Evolutionary conservation across 1,139 yeast genomes (phyloP), one percentile per base, ranked within the genome.

Genomic region (Diutina sp.): DNA sequence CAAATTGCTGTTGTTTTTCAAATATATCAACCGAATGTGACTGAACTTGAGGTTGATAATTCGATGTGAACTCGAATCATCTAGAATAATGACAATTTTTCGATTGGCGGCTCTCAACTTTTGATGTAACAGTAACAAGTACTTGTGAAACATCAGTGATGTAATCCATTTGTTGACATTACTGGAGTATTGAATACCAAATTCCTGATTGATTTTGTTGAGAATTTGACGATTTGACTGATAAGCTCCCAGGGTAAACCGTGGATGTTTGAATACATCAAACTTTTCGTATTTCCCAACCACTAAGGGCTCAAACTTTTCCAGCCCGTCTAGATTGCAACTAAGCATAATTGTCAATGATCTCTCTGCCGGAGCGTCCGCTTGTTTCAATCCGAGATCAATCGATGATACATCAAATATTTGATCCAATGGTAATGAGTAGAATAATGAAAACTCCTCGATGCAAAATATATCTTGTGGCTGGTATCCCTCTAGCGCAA

Each of bases 111-210:
- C 61, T 11, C 70, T 64, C 9, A 76, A 63, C 61, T 85, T 76
- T 62, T 83, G 85, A 61, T 84, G 88, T 64, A 84, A 69, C 7
- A 83, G 73, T 2, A 80, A 71, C 30, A 84, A 66, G 76, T 85
- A 84, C 62, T 83, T 82, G 61, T 83, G 85, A 62, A 84, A 83
- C 68, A 82, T 70, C 46, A 82, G 79, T n/a, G 85, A 79, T 1
- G 88, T 83, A 46, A 84, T 71, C 87, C 87, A 83, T 58, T 83
- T 81, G 66, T 81, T 82, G 56, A 78, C 74, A 61, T 84, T 83
- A 56, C 84, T 79, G 61, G 82, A 83, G 66, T 83, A 83, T 28
- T 77, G 72, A 9, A 84, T 70, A 35, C 54, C 46, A 51, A 51
- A 41, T 41, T 29, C 41, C 8, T 28, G 47, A 14, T 32, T 7